A percentile compares a stretch with the other conserved stretches of the same genome.
phyloP scores from a whole-genome alignment of 495 filamentous ascomycete genomes.

The Clohesyomyces aquaticus region DNA sequence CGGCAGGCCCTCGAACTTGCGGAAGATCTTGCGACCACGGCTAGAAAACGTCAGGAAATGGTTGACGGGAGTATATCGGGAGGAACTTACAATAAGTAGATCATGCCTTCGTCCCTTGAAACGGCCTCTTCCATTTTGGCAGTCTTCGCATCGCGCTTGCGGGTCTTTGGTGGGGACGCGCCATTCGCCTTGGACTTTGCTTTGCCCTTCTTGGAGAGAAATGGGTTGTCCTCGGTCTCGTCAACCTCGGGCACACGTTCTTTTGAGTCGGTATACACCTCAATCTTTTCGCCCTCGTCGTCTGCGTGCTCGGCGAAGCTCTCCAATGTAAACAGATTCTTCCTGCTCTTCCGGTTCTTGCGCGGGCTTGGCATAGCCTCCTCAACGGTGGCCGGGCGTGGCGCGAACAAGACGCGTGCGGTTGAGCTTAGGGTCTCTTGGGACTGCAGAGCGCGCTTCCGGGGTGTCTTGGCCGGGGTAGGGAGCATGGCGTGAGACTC shows the following conservation, averaged over 20 bases:
- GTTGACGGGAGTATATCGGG: neutral
- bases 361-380: constrained; percentile 65
- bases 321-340: constrained; percentile 68
- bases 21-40: constrained; percentile 88
- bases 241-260: constrained; percentile 80
- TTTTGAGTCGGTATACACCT: constrained; percentile 88
- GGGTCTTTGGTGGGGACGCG: too few relatives aligned
- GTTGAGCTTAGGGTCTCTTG: constrained; percentile 62
- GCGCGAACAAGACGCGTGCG: constrained; percentile 74
- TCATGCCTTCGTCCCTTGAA: constrained; percentile 73
- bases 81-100: constrained; percentile 81
- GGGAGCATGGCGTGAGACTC: constrained; percentile 64
- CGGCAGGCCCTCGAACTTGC: constrained; percentile 55
- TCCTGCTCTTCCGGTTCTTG: constrained; percentile 58
- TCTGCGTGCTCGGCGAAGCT: constrained; percentile 64
- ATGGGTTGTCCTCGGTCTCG: constrained; percentile 71
- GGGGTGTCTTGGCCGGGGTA: constrained; percentile 89
- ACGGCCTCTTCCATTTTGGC: constrained; percentile 62
- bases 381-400: constrained; percentile 51
- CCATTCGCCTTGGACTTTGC: constrained; percentile 40
- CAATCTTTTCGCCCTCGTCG: constrained; percentile 55
- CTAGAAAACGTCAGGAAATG: constrained; percentile 53
- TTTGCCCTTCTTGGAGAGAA: constrained; percentile 56
- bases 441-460: constrained; percentile 62
- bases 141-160: constrained; percentile 18